Conservation (phyloP, 352 stramenopile species). For the Thalassiosira mediterranea region DNA sequence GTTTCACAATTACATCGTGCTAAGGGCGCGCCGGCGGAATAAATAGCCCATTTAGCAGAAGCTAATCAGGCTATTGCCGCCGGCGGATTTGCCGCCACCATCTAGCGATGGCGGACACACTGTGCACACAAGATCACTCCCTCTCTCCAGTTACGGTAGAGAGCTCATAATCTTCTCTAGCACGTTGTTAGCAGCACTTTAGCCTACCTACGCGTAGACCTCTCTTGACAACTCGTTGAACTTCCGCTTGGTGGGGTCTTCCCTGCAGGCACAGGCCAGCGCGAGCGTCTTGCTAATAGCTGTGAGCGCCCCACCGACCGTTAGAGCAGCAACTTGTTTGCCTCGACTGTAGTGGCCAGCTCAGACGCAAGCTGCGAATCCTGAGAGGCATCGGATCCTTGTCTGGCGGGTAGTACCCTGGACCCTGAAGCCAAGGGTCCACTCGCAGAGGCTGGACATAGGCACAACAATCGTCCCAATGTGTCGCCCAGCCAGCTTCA, state of each 20-base stretch:
- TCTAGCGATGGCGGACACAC: no score
- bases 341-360: slow-evolving; percentile 1
- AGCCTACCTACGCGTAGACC: no score
- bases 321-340: slow-evolving; percentile 2
- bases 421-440: slow-evolving; percentile 20
- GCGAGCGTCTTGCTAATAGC: slow-evolving; percentile 15
- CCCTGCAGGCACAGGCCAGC: not conserved
- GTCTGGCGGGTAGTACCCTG: not conserved
- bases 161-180: no score
- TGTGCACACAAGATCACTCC: no score
- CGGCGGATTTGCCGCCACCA: no score
- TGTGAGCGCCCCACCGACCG: slow-evolving; percentile 6
- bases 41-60: no score
- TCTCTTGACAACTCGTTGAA: not conserved
- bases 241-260: slow-evolving; percentile 3
- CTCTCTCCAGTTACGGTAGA: no score
- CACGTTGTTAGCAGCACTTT: no score
- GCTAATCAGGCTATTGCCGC: no score
- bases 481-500: not conserved
- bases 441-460: slow-evolving; percentile 5
- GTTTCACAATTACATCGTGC: no score
- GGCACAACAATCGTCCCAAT: slow-evolving; percentile 2
- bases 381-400: slow-evolving; percentile 8
- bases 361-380: slow-evolving; percentile 5
- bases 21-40: no score